Percentiles rank a stretch among this genome's conserved stretches.
phyloP scores from a whole-genome alignment of 108 stramenopile genomes.

The Cyclotella sp. region DNA sequence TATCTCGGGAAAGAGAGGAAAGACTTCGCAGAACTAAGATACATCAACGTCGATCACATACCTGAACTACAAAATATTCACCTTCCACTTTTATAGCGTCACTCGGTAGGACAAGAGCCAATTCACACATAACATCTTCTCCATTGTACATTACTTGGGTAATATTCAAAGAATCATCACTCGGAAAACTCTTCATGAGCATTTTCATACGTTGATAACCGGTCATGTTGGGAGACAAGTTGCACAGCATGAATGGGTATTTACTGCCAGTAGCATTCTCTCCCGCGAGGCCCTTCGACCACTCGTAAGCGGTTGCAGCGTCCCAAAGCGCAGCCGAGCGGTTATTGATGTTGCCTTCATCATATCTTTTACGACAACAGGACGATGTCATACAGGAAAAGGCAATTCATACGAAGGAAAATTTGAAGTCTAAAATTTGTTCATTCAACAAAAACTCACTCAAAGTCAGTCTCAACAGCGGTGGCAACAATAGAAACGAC shows the following conservation, averaged over 20 bases:
- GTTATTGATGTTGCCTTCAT: background rate
- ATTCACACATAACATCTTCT: conserved; percentile 25
- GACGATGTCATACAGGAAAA: background rate
- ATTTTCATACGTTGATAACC: conserved; percentile 24
- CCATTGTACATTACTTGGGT: conserved; percentile 18
- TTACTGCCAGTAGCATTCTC: conserved; percentile 3
- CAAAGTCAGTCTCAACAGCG: conserved; percentile 12
- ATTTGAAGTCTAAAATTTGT: too few species aligned
- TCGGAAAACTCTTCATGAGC: background rate
- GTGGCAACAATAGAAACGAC: conserved; percentile 1
- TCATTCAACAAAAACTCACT: conserved; percentile 1
- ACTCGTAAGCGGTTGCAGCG: conserved; percentile 20
- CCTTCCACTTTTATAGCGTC: conserved; percentile 1
- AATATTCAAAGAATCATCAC: background rate
- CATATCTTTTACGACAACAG: background rate
- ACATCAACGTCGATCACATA: background rate
- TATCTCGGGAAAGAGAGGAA: background rate
- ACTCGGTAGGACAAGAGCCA: conserved; percentile 13
- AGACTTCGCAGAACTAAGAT: background rate
- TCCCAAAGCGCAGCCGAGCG: conserved; percentile 17
- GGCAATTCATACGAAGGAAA: background rate
- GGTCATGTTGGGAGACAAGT: conserved; percentile 6
- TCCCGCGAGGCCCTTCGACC: conserved; percentile 10
- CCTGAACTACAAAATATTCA: conserved; percentile 27
- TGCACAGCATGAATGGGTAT: conserved; percentile 34